phyloP scores from a whole-genome alignment of 1,284 basidiomycete species.

The Wallemia ichthyophaga region DNA sequence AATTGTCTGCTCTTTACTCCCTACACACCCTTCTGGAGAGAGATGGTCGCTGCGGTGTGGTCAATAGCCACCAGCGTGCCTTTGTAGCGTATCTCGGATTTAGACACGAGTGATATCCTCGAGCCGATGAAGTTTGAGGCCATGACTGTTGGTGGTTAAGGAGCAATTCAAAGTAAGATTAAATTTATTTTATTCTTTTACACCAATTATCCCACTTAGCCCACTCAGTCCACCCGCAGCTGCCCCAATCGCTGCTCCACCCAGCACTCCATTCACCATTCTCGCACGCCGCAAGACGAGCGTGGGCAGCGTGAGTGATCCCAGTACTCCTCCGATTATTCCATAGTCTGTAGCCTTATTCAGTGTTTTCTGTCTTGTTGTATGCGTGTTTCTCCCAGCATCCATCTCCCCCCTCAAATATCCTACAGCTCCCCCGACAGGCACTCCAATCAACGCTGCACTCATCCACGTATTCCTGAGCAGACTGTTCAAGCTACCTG shows the following conservation, averaged over 20 bases:
- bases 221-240: not conserved
- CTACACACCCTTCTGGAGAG: not conserved
- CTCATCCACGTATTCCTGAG: not conserved
- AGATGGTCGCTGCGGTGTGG: not conserved
- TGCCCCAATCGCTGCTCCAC: not conserved
- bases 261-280: not conserved
- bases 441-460: not conserved
- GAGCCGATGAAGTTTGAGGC: not conserved
- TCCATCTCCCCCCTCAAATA: no score
- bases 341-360: not conserved
- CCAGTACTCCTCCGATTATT: not conserved
- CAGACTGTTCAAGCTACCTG: not conserved
- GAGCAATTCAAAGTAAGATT: no score
- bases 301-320: not conserved
- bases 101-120: not conserved
- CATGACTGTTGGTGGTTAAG: no score
- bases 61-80: constrained; percentile 1
- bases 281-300: not conserved
- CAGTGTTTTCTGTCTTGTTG: no score
- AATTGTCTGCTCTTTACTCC: not conserved
- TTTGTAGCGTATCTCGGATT: not conserved
- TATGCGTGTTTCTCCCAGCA: no score
- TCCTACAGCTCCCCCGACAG: not conserved
- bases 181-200: not conserved
- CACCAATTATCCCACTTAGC: not conserved